Evolutionary conservation across 352 stramenopile species (phyloP).

Genomic region (Globisporangium cylindrosporum): DNA sequence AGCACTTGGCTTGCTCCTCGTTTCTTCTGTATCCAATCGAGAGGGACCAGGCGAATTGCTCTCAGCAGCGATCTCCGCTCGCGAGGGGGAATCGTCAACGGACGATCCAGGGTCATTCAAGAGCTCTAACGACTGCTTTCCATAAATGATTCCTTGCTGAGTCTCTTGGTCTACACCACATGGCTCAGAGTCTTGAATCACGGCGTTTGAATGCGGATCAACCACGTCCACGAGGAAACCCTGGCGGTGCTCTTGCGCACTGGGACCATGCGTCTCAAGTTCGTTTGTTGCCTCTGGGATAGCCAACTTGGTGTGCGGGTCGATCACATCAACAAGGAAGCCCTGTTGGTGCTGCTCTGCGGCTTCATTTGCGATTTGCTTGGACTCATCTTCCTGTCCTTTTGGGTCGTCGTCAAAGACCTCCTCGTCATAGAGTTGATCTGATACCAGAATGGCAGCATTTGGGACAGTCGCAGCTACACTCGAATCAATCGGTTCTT

Average conservation of each 20-base stretch:
- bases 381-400: not conserved
- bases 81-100: not conserved
- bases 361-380: not conserved
- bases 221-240: conserved; percentile 9
- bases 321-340: not conserved
- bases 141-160: not conserved
- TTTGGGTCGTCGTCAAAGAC: conserved; percentile 28
- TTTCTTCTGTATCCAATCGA: not conserved
- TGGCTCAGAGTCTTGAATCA: too few species aligned
- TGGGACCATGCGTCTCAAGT: too few species aligned
- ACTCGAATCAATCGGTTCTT: not conserved
- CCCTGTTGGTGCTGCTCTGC: not conserved
- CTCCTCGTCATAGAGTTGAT: conserved; percentile 26
- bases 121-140: not conserved
- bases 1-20: not conserved
- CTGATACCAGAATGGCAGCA: not conserved
- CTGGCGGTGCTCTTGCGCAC: not conserved
- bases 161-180: not conserved
- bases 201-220: not conserved
- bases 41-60: not conserved
- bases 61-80: not conserved
- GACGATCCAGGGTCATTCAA: not conserved
- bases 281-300: not conserved
- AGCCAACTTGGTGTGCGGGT: not conserved
- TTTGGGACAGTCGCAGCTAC: not conserved